Evolutionary conservation across 768 basidiomycete species (phyloP), one percentile per base, ranked within the genome.

Genomic region (Boletus coccyginus): DNA sequence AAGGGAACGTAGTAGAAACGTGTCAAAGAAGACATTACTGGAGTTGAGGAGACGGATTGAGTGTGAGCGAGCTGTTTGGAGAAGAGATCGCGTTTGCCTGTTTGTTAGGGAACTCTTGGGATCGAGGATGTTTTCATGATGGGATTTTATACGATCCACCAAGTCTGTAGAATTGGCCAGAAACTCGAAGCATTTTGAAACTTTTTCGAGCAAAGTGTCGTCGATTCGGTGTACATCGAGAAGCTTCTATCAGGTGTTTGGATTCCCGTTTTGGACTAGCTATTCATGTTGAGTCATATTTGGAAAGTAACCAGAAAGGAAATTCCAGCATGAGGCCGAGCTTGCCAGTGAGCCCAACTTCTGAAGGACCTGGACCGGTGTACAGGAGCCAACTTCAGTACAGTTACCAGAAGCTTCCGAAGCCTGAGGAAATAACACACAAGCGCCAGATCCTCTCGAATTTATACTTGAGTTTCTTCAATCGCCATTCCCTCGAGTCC

Each of bases 1-100:
- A 50, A 43, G 5, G 53, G 46, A 12, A 39, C 36, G 38, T 50
- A 59, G 57, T 53, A 38, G 44, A 55, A 56, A 7, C 31, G 47
- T 17, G 44, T 53, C 51, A 53, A 39, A 8, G 47, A 53, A 3
- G 48, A 21, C 57, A 46, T 44, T 14, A 27, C 27, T 27, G 27
- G 27, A 29, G n/a, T 7, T 5, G 62, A 12, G 73, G 21, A 13
- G 11, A 31, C 16, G 2, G 32, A 16, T 42, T 5, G 8, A 46
- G 50, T 7, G 50, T 3, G 14, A 24, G 29, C 24, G 32, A 41
- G 19, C 5, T 49, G 31, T 32, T 50, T 32, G 53, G 17, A 24
- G 31, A 24, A 10, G n/a, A 42, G 5, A 38, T 19, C n/a, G 48
- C 7, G 17, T 42, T 45, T 27, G 36, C 10, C 27, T 35, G 27